Conservation (phyloP, 73 alveolate genomes). For the Blepharisma stoltei region DNA sequence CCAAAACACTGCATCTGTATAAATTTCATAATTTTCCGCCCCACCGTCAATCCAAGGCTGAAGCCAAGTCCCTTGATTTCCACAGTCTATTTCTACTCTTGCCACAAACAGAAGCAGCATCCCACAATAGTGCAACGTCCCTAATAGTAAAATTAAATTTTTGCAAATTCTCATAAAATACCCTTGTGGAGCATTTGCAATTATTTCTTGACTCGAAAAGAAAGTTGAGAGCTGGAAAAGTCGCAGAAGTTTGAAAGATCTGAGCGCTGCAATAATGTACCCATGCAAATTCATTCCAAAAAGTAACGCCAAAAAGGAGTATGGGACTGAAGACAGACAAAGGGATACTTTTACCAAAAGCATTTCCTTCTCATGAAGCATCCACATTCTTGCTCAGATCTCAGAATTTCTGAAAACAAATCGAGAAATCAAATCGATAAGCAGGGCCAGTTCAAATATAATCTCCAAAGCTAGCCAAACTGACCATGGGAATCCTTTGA, state of each 20-base stretch:
- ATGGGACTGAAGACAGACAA: slow-evolving; percentile 27
- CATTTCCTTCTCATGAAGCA: slow-evolving; percentile 36
- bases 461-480: slow-evolving; percentile 50
- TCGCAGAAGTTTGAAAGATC: neutral
- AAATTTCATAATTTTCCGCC: slow-evolving; percentile 12
- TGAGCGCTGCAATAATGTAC: neutral
- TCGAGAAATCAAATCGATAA: slow-evolving; percentile 42
- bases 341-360: slow-evolving; percentile 22
- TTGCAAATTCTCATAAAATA: neutral
- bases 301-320: neutral
- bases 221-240: neutral
- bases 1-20: slow-evolving; percentile 2
- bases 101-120: neutral
- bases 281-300: slow-evolving; percentile 14
- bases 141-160: neutral
- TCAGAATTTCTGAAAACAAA: neutral
- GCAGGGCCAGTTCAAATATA: slow-evolving; percentile 38
- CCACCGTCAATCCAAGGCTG: neutral
- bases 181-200: neutral
- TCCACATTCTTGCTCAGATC: slow-evolving; percentile 43
- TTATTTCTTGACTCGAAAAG: slow-evolving; percentile 10
- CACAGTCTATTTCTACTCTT: neutral
- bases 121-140: neutral
- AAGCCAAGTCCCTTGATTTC: neutral
- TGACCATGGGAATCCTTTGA: slow-evolving; percentile 53